Evolutionary conservation across 148 eudicot species (phyloP).

Genomic region (Limonium bicolor): DNA sequence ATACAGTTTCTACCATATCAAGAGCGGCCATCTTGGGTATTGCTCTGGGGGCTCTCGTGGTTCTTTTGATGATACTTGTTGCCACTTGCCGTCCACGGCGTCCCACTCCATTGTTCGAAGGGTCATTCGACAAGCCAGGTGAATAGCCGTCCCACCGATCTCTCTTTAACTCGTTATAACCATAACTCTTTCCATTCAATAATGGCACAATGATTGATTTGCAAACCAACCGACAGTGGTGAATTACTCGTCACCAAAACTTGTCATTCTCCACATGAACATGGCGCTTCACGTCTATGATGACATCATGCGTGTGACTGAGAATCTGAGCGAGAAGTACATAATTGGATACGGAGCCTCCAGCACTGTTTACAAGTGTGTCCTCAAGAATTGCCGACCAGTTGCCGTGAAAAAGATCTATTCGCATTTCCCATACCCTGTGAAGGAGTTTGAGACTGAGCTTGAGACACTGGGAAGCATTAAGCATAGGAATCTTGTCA

Average conservation of each 20-base stretch:
- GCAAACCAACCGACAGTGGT: slow-evolving; percentile 17
- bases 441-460: slow-evolving; percentile 96
- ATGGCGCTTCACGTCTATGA: slow-evolving; percentile 98
- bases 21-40: slow-evolving; percentile 90
- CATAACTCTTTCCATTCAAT: neutral
- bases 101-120: slow-evolving; percentile 45
- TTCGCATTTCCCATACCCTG: slow-evolving; percentile 53
- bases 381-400: slow-evolving; percentile 87
- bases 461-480: slow-evolving; percentile 93
- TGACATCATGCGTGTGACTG: slow-evolving; percentile 99
- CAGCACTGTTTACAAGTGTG: slow-evolving; percentile 95
- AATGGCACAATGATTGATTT: neutral
- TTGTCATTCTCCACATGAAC: slow-evolving; percentile 97
- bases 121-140: slow-evolving; percentile 91
- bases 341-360: slow-evolving; percentile 94
- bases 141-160: too few relatives aligned
- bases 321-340: slow-evolving; percentile 88
- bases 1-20: slow-evolving; percentile 52
- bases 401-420: slow-evolving; percentile 88
- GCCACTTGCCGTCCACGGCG: slow-evolving; percentile 70
- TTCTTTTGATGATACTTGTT: slow-evolving; percentile 69
- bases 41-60: slow-evolving; percentile 79
- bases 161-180: neutral
- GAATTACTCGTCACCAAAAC: slow-evolving; percentile 76
- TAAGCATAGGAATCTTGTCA: slow-evolving; percentile 83